Conservation (phyloP, 2,329 filamentous ascomycete genomes). For the Colletotrichum somersetense region DNA sequence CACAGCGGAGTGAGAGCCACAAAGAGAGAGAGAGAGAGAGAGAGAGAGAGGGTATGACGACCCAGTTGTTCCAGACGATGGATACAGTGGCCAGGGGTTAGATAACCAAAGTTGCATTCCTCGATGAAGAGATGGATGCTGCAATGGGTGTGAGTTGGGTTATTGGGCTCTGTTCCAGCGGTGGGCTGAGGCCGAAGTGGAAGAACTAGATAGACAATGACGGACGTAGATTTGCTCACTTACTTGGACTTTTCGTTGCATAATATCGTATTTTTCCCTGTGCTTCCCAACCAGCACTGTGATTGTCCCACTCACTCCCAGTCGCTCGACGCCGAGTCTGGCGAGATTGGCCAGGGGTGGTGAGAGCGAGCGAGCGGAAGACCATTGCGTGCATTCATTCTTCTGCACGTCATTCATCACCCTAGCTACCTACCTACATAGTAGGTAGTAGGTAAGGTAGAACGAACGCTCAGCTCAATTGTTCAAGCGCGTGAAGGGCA, state of each 20-base stretch:
- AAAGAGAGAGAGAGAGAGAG: not conserved
- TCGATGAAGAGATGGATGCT: not conserved
- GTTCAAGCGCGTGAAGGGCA: not conserved
- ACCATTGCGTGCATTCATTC: conserved; percentile 4
- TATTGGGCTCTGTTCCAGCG: not conserved
- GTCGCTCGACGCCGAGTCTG: too few species aligned
- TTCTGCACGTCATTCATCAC: conserved; percentile 25
- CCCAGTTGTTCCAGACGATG: not conserved
- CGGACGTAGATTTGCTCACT: not conserved
- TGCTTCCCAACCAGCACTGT: not conserved
- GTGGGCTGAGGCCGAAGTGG: not conserved
- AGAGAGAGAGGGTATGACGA: not conserved
- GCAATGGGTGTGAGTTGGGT: not conserved
- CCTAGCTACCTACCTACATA: too few species aligned
- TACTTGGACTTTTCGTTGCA: too few species aligned
- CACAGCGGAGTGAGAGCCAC: not conserved
- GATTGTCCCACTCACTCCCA: too few species aligned
- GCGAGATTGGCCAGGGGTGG: not conserved
- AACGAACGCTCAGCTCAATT: too few species aligned
- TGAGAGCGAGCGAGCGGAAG: not conserved
- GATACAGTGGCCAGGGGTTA: not conserved
- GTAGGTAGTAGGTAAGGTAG: too few species aligned
- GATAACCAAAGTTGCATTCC: not conserved
- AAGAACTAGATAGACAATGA: not conserved
- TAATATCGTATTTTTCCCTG: too few species aligned